These are phyloP conservation scores for Fragaria nilgerrensis DNA, from an alignment of 306 rosid species.

Conservation along the genomic window DNA sequence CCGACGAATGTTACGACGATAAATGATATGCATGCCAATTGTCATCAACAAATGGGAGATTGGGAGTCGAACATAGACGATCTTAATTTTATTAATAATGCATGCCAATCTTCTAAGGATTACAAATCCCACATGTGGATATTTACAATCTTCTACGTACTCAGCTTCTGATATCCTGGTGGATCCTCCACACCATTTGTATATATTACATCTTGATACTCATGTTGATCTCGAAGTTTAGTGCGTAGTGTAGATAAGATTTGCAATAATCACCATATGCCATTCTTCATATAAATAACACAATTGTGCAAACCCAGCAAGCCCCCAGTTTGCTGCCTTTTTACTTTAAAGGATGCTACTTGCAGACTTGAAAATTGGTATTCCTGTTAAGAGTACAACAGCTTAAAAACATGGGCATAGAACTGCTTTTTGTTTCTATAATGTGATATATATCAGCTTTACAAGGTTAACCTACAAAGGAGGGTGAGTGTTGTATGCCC, in stretches of 20 bases:
- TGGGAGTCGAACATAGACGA: neutral
- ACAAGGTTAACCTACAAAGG: conserved; percentile 23
- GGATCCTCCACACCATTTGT: neutral
- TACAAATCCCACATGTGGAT: neutral
- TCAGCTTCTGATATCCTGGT: neutral
- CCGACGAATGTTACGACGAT: neutral
- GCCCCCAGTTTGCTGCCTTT: neutral
- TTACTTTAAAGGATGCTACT: neutral
- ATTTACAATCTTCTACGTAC: neutral
- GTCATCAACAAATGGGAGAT: neutral
- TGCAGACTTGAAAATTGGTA: neutral
- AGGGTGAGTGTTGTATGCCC: conserved; percentile 5
- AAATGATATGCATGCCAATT: neutral
- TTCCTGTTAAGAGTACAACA: neutral
- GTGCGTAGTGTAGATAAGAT: neutral
- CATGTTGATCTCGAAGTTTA: neutral
- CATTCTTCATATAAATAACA: neutral
- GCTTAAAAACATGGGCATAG: neutral
- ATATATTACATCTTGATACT: neutral
- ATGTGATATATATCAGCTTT: conserved; percentile 10
- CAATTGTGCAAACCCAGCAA: neutral
- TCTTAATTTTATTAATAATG: neutral
- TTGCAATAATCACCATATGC: conserved; percentile 3
- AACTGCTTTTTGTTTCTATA: conserved; percentile 6
- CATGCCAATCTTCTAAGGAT: neutral